phyloP scores from a whole-genome alignment of 257 asterid genomes.

The Nicotiana tabacum region DNA sequence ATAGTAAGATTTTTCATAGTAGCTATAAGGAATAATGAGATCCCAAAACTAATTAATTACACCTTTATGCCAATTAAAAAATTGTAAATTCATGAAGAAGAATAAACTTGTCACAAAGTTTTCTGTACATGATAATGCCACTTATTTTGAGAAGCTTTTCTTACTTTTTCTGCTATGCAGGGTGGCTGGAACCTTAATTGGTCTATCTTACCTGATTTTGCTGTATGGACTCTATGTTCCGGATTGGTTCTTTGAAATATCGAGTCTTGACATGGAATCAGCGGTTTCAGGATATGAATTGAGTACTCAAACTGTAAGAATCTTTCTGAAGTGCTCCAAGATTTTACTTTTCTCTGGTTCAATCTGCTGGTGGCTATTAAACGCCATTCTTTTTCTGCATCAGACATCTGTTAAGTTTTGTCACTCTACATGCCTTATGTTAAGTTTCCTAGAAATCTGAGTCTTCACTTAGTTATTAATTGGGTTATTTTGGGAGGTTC shows the following conservation, averaged over 20 bases:
- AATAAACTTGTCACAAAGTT: not conserved
- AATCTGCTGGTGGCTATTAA: not conserved
- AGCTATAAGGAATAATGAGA: not conserved
- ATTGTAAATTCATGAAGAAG: not conserved
- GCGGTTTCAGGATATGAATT: conserved; percentile 32
- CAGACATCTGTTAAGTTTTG: not conserved
- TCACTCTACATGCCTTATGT: not conserved
- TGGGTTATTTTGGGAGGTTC: not conserved
- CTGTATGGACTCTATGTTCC: conserved; percentile 74
- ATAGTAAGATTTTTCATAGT: not conserved
- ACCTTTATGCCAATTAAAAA: not conserved
- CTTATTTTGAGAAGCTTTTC: not conserved
- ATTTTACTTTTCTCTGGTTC: not conserved
- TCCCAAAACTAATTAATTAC: not conserved
- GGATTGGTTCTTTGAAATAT: conserved; percentile 63
- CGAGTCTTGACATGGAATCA: conserved; percentile 29
- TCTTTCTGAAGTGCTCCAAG: conserved; percentile 9
- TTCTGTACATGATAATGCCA: not conserved
- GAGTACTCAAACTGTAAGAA: conserved; percentile 51
- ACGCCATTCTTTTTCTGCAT: not conserved
- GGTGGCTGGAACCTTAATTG: conserved; percentile 41
- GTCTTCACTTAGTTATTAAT: not conserved
- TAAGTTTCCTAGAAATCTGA: not conserved
- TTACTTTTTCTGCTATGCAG: conserved; percentile 35
- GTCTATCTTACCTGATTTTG: conserved; percentile 51